phyloP scores from a whole-genome alignment of 129 eudicot genomes.

The Deinandra increscens region DNA sequence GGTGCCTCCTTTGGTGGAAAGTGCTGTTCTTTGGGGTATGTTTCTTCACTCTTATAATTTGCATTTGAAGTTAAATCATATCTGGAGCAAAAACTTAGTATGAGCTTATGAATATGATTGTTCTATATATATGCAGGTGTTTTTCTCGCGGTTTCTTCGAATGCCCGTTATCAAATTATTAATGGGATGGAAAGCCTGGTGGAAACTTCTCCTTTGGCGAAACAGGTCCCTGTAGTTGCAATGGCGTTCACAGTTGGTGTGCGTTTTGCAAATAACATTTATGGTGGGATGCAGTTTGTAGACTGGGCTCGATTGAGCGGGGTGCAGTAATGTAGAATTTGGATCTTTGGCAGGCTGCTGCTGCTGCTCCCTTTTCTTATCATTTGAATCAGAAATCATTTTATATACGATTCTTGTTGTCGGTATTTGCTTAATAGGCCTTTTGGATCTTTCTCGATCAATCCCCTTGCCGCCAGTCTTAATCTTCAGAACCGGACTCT shows the following conservation, averaged over 20 bases:
- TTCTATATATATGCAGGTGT: conserved; percentile 52
- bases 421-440: neutral
- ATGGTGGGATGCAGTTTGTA: conserved; percentile 97
- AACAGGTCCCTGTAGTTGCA: conserved; percentile 72
- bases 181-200: conserved; percentile 82
- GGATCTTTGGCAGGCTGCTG: conserved; percentile 7
- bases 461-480: no score
- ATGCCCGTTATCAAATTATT: conserved; percentile 85
- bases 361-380: neutral
- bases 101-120: neutral
- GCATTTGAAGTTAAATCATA: neutral
- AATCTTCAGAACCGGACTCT: no score
- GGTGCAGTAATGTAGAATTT: conserved; percentile 54
- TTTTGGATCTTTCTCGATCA: no score
- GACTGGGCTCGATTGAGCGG: conserved; percentile 98
- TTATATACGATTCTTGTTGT: neutral
- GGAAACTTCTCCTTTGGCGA: conserved; percentile 74
- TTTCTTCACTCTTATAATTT: conserved; percentile 7
- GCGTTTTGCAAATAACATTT: conserved; percentile 87
- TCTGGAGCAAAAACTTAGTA: neutral
- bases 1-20: conserved; percentile 83
- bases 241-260: conserved; percentile 95
- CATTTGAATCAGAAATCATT: neutral
- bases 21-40: conserved; percentile 97
- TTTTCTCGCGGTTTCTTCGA: conserved; percentile 88